These are phyloP conservation scores for Nemania diffusa DNA, from an alignment of 2,329 filamentous ascomycete species.

Conservation along the genomic window DNA sequence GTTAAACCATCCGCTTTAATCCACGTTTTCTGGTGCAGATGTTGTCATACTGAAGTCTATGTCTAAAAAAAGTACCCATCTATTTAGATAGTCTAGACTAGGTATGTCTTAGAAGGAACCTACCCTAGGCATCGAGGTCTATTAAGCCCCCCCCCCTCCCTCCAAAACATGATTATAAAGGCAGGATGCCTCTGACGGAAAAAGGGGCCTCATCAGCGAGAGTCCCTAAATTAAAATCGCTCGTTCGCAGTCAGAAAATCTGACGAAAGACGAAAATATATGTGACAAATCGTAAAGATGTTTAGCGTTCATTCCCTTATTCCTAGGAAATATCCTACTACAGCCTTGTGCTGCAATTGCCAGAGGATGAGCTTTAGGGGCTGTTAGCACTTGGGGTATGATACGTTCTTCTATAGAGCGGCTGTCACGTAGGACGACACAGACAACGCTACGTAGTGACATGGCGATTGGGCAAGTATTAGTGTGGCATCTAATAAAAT, in stretches of 20 bases:
- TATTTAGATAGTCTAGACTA: background rate
- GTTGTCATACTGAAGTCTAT: background rate
- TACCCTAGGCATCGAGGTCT: background rate
- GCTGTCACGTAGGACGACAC: background rate
- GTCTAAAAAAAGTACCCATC: background rate
- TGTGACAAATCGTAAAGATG: background rate
- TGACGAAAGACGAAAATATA: background rate
- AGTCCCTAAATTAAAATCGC: background rate
- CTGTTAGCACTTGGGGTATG: background rate
- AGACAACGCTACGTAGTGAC: background rate
- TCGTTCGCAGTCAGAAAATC: background rate
- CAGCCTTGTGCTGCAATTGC: background rate
- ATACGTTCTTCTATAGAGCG: background rate
- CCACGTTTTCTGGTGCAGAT: background rate
- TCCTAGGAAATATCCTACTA: background rate
- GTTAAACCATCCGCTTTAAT: background rate
- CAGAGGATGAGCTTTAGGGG: background rate
- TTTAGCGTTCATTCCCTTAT: background rate
- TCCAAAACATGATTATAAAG: background rate
- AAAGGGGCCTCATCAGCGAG: background rate
- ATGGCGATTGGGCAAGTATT: background rate
- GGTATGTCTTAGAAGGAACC: background rate
- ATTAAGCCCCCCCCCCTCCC: too few species aligned
- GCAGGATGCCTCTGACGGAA: background rate
- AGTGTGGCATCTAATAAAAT: conserved; percentile 17